phyloP scores from a whole-genome alignment of 805 yeast species.

The Sugiyamaella valdiviana region DNA sequence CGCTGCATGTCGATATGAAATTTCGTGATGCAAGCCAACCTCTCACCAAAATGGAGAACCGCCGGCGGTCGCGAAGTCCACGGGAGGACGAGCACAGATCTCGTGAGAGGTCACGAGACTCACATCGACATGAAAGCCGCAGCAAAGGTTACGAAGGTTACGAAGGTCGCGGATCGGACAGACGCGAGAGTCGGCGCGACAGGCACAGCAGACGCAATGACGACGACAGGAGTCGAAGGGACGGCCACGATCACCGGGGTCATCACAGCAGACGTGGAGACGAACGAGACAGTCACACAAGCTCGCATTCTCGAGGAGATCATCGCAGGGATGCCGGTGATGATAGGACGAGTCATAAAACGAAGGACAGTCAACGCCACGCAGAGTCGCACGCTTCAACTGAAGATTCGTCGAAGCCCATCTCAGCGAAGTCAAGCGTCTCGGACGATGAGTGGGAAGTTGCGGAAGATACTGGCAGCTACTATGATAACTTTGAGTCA shows the following conservation, averaged over 20 bases:
- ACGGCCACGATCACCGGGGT: not conserved
- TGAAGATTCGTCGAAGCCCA: not conserved
- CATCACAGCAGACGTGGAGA: not conserved
- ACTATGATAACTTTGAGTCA: constrained; percentile 1
- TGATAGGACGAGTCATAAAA: not conserved
- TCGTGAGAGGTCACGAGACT: not conserved
- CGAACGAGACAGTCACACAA: not conserved
- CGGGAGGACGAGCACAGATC: not conserved
- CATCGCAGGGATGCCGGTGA: not conserved
- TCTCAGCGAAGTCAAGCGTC: not conserved
- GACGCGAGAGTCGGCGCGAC: not conserved
- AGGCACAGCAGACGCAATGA: not conserved
- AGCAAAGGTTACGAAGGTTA: not conserved
- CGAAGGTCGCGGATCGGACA: not conserved
- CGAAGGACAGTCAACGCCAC: not conserved
- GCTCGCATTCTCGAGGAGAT: not conserved
- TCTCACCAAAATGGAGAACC: not conserved
- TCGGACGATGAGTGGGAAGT: constrained; percentile 15
- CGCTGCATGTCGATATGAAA: not conserved
- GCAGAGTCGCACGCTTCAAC: not conserved
- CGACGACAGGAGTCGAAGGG: not conserved
- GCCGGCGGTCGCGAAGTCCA: not conserved
- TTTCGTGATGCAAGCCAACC: not conserved
- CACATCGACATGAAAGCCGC: not conserved
- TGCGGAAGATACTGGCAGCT: constrained; percentile 12